Evolutionary conservation across 768 basidiomycete genomes (phyloP).

Genomic region (Suillus discolor): DNA sequence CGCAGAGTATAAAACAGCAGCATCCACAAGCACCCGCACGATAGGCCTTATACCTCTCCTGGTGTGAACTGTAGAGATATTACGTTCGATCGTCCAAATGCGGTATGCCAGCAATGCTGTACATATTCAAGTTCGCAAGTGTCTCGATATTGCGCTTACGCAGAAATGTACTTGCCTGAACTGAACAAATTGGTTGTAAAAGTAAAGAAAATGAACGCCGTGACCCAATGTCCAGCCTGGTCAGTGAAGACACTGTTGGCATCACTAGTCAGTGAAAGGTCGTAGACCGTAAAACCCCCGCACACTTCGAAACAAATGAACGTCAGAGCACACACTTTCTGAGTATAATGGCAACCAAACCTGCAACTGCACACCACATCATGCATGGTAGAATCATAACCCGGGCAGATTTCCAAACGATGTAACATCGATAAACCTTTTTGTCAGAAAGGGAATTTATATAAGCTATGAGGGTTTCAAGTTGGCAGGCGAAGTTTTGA

Average conservation of each 20-base stretch:
- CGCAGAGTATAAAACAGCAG: constrained; percentile 9
- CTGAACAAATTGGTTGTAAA: not conserved
- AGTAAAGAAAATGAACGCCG: not conserved
- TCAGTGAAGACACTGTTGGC: not conserved
- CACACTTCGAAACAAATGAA: not conserved
- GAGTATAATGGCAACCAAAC: not conserved
- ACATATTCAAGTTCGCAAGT: not conserved
- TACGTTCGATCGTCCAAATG: not conserved
- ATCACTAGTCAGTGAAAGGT: not conserved
- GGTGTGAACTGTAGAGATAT: not conserved
- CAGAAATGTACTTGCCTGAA: not conserved
- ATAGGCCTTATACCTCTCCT: not conserved
- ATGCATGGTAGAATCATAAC: too few species aligned
- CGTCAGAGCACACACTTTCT: not conserved
- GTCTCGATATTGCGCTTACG: not conserved
- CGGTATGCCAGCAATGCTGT: not conserved
- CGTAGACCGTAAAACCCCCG: not conserved
- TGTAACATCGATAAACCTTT: too few species aligned
- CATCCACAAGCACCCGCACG: not conserved
- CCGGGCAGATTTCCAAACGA: too few species aligned
- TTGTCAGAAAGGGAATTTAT: too few species aligned
- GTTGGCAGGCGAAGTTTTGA: too few species aligned
- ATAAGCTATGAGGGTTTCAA: too few species aligned
- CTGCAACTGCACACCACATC: too few species aligned
- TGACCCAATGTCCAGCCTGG: not conserved